phyloP scores from a whole-genome alignment of 352 stramenopile species.

The Blastocystis sp. region DNA sequence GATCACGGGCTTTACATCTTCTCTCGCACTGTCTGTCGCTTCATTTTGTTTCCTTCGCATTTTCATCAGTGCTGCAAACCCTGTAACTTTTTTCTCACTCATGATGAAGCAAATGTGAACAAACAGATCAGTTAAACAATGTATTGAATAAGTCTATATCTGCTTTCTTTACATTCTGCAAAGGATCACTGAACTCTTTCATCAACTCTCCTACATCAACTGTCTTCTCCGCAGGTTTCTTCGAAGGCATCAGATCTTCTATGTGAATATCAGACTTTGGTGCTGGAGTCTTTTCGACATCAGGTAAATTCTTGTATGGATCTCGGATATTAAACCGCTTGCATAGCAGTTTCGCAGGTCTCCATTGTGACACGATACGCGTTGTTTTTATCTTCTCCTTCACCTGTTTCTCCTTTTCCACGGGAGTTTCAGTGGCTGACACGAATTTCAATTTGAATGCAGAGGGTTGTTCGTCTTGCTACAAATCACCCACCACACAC shows the following conservation, averaged over 20 bases:
- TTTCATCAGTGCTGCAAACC: slow-evolving; percentile 39
- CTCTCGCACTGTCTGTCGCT: not conserved
- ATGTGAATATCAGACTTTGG: not conserved
- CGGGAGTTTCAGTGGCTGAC: not conserved
- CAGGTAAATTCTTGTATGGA: not conserved
- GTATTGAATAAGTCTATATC: slow-evolving; percentile 41
- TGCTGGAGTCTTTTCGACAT: not conserved
- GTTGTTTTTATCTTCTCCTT: not conserved
- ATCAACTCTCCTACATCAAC: slow-evolving; percentile 33
- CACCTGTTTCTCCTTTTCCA: not conserved
- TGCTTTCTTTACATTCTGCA: slow-evolving; percentile 55
- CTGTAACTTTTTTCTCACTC: slow-evolving; percentile 6
- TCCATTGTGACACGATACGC: not conserved
- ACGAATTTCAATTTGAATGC: slow-evolving; percentile 17
- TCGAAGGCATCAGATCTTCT: not conserved
- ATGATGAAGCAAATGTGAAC: not conserved
- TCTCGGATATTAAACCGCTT: slow-evolving; percentile 56
- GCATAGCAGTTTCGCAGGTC: slow-evolving; percentile 31
- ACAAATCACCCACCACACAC: not conserved
- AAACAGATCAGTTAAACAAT: slow-evolving; percentile 37
- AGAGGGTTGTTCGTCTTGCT: not conserved
- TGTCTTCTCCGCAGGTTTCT: not conserved
- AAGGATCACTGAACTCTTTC: slow-evolving; percentile 37
- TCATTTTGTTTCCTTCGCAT: not conserved
- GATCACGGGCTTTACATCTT: slow-evolving; percentile 42